Conservation (phyloP, 352 stramenopile species). For the Phytophthora pistaciae region DNA sequence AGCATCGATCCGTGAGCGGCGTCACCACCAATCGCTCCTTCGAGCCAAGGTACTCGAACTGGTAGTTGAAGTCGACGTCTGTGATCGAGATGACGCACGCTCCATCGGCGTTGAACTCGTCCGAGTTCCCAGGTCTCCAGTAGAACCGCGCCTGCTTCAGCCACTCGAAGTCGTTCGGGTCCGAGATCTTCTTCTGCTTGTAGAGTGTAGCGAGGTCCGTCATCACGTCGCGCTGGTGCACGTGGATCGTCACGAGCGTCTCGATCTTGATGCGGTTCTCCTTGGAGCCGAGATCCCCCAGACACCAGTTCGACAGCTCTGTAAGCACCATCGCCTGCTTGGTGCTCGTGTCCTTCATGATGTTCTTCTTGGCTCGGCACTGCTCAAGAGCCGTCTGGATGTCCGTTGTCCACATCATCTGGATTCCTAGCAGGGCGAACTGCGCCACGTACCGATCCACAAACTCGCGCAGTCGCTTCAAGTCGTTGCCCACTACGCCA, state of each 20-base stretch:
- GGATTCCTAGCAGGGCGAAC: conserved; percentile 96
- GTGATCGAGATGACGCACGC: conserved; percentile 98
- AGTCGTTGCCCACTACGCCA: conserved; percentile 89
- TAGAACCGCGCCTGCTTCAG: conserved; percentile 99
- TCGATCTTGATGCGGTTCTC: conserved; percentile 98
- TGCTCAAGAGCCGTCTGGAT: conserved; percentile 96
- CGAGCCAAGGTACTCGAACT: conserved; percentile 98
- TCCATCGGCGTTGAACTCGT: conserved; percentile 96
- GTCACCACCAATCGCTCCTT: conserved; percentile 98
- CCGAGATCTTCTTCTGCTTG: conserved; percentile 96
- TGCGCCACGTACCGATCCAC: conserved; percentile 96
- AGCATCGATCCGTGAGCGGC: conserved; percentile 97
- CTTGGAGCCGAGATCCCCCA: conserved; percentile 96
- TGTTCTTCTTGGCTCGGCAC: conserved; percentile 96
- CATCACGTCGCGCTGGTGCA: conserved; percentile 98
- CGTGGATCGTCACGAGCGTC: conserved; percentile 98
- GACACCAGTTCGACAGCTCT: conserved; percentile 97
- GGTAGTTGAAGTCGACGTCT: conserved; percentile 99
- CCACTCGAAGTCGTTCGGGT: conserved; percentile 99
- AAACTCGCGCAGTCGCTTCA: conserved; percentile 94
- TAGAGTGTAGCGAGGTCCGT: conserved; percentile 94
- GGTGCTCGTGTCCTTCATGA: conserved; percentile 97
- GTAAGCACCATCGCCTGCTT: conserved; percentile 95
- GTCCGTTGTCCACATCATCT: conserved; percentile 98
- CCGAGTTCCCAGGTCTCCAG: conserved; percentile 93